Evolutionary conservation across 2,329 filamentous ascomycete species (phyloP).

Genomic region (Atkinsonella texensis): DNA sequence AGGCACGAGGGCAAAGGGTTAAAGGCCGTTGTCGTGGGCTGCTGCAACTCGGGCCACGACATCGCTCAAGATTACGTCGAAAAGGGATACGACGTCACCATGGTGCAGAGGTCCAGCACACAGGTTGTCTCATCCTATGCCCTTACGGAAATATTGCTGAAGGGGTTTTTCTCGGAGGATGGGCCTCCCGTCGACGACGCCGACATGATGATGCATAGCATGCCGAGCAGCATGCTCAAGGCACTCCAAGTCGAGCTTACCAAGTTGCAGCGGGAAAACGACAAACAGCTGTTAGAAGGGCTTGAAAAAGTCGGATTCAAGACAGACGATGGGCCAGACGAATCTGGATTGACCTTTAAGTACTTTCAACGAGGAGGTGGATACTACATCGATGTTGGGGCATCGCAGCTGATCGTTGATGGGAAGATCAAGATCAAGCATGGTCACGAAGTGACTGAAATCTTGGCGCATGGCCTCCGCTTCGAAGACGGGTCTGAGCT

Average conservation of each 20-base stretch:
- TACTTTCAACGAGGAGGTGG: constrained; percentile 56
- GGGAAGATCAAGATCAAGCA: constrained; percentile 53
- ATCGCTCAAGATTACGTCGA: constrained; percentile 58
- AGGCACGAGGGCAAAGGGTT: constrained; percentile 34
- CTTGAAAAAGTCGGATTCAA: constrained; percentile 48
- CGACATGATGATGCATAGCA: constrained; percentile 46
- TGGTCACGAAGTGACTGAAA: constrained; percentile 39
- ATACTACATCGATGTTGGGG: constrained; percentile 60
- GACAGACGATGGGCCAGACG: constrained; percentile 44
- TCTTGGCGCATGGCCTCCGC: constrained; percentile 32
- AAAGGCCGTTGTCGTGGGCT: constrained; percentile 53
- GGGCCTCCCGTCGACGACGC: constrained; percentile 53
- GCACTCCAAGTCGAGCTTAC: constrained; percentile 37
- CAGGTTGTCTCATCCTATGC: constrained; percentile 47
- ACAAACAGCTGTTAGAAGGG: constrained; percentile 27
- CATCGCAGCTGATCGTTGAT: constrained; percentile 46
- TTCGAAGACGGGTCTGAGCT: constrained; percentile 44
- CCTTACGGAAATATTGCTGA: constrained; percentile 39
- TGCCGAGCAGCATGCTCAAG: constrained; percentile 49
- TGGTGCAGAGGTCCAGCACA: constrained; percentile 56
- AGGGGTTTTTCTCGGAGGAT: constrained; percentile 35
- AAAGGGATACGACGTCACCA: constrained; percentile 54
- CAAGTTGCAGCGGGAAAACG: constrained; percentile 19
- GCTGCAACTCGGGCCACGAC: constrained; percentile 57
- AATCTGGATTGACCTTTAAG: constrained; percentile 45